Conservation (phyloP, 371 early-diverging fungal species). For the Rhizopus delemar region DNA sequence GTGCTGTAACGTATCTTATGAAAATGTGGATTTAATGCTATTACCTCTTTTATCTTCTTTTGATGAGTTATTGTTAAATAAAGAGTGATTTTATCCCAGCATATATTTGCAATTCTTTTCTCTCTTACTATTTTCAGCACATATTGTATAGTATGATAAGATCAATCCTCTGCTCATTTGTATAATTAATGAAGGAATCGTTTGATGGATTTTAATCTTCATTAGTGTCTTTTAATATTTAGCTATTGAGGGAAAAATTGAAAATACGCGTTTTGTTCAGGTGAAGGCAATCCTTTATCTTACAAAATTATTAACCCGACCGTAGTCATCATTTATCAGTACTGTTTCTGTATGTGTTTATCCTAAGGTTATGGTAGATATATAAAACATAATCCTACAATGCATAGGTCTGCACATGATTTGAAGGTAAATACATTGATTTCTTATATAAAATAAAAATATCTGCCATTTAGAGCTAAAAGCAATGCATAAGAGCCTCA, state of each 20-base stretch:
- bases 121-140: neutral
- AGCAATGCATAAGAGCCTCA: too few species aligned
- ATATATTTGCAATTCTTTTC: neutral
- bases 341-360: conserved; percentile 97
- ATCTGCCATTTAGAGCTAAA: too few species aligned
- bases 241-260: conserved; percentile 94
- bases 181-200: neutral
- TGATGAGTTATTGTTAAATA: conserved; percentile 23
- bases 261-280: conserved; percentile 94
- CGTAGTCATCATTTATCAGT: conserved; percentile 83
- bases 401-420: conserved; percentile 24
- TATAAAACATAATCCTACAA: conserved; percentile 4
- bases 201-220: conserved; percentile 64
- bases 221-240: conserved; percentile 90
- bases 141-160: neutral
- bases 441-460: neutral
- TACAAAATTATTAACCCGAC: neutral
- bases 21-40: conserved; percentile 46
- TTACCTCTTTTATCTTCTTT: conserved; percentile 46
- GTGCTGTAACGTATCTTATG: conserved; percentile 48
- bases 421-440: conserved; percentile 26
- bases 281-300: neutral
- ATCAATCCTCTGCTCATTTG: neutral
- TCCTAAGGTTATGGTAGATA: conserved; percentile 81
- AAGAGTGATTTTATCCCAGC: neutral